phyloP scores from a whole-genome alignment of 306 rosid genomes.

The Datisca glomerata region DNA sequence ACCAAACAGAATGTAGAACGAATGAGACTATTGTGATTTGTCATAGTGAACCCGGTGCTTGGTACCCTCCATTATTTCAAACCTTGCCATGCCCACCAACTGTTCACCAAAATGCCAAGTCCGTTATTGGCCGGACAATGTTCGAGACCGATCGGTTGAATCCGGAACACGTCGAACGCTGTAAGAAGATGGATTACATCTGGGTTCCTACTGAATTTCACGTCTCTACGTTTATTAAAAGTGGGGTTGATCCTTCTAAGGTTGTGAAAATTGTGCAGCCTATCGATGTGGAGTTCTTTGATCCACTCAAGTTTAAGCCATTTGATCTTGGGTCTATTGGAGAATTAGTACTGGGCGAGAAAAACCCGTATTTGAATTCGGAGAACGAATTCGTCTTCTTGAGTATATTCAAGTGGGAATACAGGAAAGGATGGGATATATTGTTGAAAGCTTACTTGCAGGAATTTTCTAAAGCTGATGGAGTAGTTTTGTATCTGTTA shows the following conservation, averaged over 20 bases:
- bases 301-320: slow-evolving; percentile 39
- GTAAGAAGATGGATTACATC: slow-evolving; percentile 61
- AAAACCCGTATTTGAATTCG: slow-evolving; percentile 1
- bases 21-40: slow-evolving; percentile 64
- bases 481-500: slow-evolving; percentile 42
- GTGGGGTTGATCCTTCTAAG: slow-evolving; percentile 74
- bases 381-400: slow-evolving; percentile 36
- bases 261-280: slow-evolving; percentile 77
- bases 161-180: slow-evolving; percentile 36
- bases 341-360: slow-evolving; percentile 31
- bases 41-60: slow-evolving; percentile 86
- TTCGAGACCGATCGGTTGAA: slow-evolving; percentile 71
- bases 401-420: slow-evolving; percentile 82
- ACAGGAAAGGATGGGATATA: slow-evolving; percentile 90
- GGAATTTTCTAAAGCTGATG: slow-evolving; percentile 46
- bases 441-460: slow-evolving; percentile 50
- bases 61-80: slow-evolving; percentile 71
- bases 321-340: slow-evolving; percentile 36
- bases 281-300: slow-evolving; percentile 74
- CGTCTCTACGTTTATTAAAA: slow-evolving; percentile 40
- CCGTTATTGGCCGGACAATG: slow-evolving; percentile 79
- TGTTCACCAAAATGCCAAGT: slow-evolving; percentile 41
- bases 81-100: slow-evolving; percentile 71
- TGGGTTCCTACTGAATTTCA: slow-evolving; percentile 90
- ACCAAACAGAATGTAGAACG: slow-evolving; percentile 39